These are phyloP conservation scores for Tricholoma sp. DNA, from an alignment of 768 basidiomycete species.

Conservation along the genomic window DNA sequence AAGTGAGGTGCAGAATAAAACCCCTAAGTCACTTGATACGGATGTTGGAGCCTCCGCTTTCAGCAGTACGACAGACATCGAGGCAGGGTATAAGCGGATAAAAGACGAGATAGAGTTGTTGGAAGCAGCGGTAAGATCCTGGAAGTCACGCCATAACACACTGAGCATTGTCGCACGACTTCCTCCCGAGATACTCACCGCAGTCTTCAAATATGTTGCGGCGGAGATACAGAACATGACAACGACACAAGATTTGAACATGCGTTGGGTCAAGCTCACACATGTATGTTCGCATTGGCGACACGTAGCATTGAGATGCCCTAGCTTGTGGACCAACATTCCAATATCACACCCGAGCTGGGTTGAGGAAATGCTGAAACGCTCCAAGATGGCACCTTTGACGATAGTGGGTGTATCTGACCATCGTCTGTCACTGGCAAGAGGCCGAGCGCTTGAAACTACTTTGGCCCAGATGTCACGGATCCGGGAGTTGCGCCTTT, in stretches of 20 bases:
- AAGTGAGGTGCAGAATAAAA: too few species aligned
- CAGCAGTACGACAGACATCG: background rate
- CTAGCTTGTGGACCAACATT: slow-evolving; percentile 3
- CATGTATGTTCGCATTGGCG: slow-evolving; percentile 10
- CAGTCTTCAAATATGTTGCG: slow-evolving; percentile 4
- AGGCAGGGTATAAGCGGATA: slow-evolving; percentile 6
- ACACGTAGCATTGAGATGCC: slow-evolving; percentile 1
- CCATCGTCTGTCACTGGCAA: too few species aligned
- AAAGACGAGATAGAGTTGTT: background rate
- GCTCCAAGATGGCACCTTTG: slow-evolving; percentile 6
- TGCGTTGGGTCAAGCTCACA: slow-evolving; percentile 3
- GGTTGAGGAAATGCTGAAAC: slow-evolving; percentile 3
- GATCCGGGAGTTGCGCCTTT: background rate
- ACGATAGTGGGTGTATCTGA: too few species aligned
- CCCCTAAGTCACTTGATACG: background rate
- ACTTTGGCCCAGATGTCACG: background rate
- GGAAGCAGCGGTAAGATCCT: background rate
- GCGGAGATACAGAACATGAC: background rate
- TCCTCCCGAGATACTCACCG: slow-evolving; percentile 4
- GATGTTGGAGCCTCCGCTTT: background rate
- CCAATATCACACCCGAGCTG: background rate
- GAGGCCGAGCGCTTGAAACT: too few species aligned
- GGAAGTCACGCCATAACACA: slow-evolving; percentile 4
- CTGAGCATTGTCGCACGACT: slow-evolving; percentile 3
- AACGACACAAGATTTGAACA: background rate